phyloP scores from a whole-genome alignment of 768 basidiomycete species.

The Strobilomyces dryophilus region DNA sequence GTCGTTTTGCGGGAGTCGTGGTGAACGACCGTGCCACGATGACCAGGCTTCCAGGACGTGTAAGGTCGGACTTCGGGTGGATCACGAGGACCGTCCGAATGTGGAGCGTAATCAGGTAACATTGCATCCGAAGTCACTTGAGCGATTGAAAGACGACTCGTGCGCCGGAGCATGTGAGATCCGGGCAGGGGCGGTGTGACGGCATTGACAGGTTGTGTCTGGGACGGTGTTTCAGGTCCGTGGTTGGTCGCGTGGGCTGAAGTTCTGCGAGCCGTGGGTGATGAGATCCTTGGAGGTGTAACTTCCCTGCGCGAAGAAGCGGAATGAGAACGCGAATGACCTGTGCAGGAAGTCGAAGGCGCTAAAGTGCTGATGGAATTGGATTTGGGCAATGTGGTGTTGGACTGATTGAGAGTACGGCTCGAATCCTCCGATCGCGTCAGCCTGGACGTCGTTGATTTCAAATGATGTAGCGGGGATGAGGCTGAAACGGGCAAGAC shows the following conservation, averaged over 20 bases:
- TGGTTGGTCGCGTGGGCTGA: slow-evolving; percentile 7
- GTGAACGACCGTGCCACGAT: slow-evolving; percentile 15
- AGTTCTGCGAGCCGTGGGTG: slow-evolving; percentile 15
- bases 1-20: slow-evolving; percentile 5
- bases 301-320: slow-evolving; percentile 8
- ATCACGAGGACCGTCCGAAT: slow-evolving; percentile 13
- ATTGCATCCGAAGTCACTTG: slow-evolving; percentile 3
- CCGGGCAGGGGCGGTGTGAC: slow-evolving; percentile 2
- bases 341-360: slow-evolving; percentile 24
- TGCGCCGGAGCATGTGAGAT: slow-evolving; percentile 23
- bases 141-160: slow-evolving; percentile 13
- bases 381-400: slow-evolving; percentile 20
- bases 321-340: slow-evolving; percentile 19
- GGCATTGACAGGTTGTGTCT: slow-evolving; percentile 9
- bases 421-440: slow-evolving; percentile 18
- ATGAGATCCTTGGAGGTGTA: slow-evolving; percentile 12
- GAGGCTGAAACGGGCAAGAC: slow-evolving; percentile 15
- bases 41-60: slow-evolving; percentile 7
- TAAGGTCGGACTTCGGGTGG: slow-evolving; percentile 20
- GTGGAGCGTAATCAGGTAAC: not conserved
- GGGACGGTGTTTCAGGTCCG: slow-evolving; percentile 7
- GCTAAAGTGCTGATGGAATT: slow-evolving; percentile 28
- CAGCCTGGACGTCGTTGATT: slow-evolving; percentile 7
- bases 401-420: slow-evolving; percentile 19
- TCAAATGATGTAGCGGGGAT: slow-evolving; percentile 10